Conservation (phyloP, 495 filamentous ascomycete genomes). For the Amniculicola lignicola region DNA sequence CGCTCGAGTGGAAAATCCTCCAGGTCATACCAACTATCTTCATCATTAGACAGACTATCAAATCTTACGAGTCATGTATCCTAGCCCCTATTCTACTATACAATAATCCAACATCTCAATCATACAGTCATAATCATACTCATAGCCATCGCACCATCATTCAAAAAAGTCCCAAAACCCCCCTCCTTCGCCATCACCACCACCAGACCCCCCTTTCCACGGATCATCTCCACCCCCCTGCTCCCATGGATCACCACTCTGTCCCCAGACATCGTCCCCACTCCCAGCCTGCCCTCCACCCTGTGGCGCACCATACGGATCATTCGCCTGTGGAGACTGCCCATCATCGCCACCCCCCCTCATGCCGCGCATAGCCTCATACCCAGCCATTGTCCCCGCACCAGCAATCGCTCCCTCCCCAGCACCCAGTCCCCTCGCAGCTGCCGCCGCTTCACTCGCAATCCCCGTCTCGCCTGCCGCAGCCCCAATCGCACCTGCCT, state of each 20-base stretch:
- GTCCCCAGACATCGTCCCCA: conserved; percentile 26
- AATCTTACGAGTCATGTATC: no score
- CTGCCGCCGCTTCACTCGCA: conserved; percentile 39
- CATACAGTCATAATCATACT: background rate
- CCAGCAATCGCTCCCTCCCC: conserved; percentile 48
- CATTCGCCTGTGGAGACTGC: conserved; percentile 8
- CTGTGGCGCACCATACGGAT: background rate
- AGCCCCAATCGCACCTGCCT: conserved; percentile 43
- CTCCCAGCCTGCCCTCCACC: background rate
- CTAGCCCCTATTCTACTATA: no score
- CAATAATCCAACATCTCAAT: background rate
- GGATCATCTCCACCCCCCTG: conserved; percentile 24
- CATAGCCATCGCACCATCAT: background rate
- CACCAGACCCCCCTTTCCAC: conserved; percentile 40
- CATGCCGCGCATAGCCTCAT: conserved; percentile 61
- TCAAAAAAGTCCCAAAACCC: conserved; percentile 29
- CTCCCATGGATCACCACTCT: conserved; percentile 21
- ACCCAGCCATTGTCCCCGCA: conserved; percentile 60
- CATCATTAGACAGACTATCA: no score
- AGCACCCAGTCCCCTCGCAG: conserved; percentile 47
- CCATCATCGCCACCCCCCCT: conserved; percentile 15
- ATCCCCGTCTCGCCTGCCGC: conserved; percentile 45
- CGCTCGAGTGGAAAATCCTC: no score
- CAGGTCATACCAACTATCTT: no score
- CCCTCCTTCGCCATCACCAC: conserved; percentile 36